phyloP scores from a whole-genome alignment of 2,329 filamentous ascomycete species.

The Aspergillus aculeatinus region DNA sequence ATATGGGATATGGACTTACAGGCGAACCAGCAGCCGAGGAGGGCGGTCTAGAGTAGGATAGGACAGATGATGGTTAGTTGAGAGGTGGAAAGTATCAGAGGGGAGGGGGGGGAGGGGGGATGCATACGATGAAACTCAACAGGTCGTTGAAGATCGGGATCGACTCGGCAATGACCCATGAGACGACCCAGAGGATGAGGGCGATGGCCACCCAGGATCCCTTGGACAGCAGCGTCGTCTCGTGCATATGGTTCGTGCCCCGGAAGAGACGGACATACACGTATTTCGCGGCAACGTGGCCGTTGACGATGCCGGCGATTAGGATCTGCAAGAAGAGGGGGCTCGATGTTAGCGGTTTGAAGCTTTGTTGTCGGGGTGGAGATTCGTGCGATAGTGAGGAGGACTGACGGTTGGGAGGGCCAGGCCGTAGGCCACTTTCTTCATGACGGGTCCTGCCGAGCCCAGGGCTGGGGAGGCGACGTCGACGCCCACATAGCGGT shows the following conservation, averaged over 20 bases:
- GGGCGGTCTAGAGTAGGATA: constrained; percentile 39
- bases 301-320: constrained; percentile 68
- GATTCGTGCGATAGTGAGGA: not conserved
- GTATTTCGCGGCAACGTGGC: constrained; percentile 64
- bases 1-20: constrained; percentile 25
- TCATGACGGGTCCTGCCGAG: constrained; percentile 56
- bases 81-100: no score
- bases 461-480: constrained; percentile 66
- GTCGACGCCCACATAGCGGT: constrained; percentile 61
- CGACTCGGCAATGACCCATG: constrained; percentile 66
- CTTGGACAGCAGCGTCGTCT: constrained; percentile 51
- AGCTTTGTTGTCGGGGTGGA: no score
- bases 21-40: constrained; percentile 68
- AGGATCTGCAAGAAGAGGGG: constrained; percentile 49
- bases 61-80: no score
- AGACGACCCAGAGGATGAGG: constrained; percentile 56
- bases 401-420: constrained; percentile 60
- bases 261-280: constrained; percentile 64
- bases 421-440: constrained; percentile 66
- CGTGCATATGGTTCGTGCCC: constrained; percentile 55
- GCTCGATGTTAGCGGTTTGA: not conserved
- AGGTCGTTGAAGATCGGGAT: constrained; percentile 69
- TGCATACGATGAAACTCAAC: constrained; percentile 56
- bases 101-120: constrained; percentile 3
- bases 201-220: constrained; percentile 60